phyloP scores from a whole-genome alignment of 306 rosid genomes.

The Medicago arabica region DNA sequence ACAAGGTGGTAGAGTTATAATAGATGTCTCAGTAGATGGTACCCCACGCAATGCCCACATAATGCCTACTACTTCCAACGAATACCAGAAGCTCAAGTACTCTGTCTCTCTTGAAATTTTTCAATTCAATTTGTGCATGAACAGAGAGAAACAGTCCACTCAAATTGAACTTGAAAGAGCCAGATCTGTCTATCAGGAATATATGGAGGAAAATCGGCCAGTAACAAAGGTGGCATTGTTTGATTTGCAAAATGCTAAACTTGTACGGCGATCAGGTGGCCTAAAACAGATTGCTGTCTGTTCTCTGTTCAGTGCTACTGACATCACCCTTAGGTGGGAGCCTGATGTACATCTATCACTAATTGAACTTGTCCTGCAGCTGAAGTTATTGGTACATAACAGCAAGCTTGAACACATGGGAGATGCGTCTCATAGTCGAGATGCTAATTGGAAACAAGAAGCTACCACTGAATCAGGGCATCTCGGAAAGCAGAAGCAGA shows the following conservation, averaged over 20 bases:
- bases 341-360: constrained; percentile 90
- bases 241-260: constrained; percentile 97
- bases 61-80: constrained; percentile 69
- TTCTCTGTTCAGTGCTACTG: constrained; percentile 98
- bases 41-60: constrained; percentile 82
- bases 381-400: constrained; percentile 78
- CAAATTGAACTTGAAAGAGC: constrained; percentile 94
- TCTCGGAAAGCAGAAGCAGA: constrained; percentile 77
- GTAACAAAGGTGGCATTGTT: constrained; percentile 73
- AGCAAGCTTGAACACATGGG: constrained; percentile 62
- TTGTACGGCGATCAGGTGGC: constrained; percentile 91
- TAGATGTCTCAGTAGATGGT: constrained; percentile 77
- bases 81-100: constrained; percentile 68
- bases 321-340: constrained; percentile 90
- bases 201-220: constrained; percentile 70
- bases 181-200: constrained; percentile 83
- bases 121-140: constrained; percentile 77
- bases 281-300: constrained; percentile 87
- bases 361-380: constrained; percentile 75
- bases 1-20: constrained; percentile 85
- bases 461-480: constrained; percentile 56
- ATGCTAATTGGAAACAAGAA: constrained; percentile 64
- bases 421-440: constrained; percentile 50
- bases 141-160: constrained; percentile 90
- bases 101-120: constrained; percentile 84